These are phyloP conservation scores for Collybiopsis confluens DNA, from an alignment of 768 basidiomycete genomes.

Conservation along the genomic window DNA sequence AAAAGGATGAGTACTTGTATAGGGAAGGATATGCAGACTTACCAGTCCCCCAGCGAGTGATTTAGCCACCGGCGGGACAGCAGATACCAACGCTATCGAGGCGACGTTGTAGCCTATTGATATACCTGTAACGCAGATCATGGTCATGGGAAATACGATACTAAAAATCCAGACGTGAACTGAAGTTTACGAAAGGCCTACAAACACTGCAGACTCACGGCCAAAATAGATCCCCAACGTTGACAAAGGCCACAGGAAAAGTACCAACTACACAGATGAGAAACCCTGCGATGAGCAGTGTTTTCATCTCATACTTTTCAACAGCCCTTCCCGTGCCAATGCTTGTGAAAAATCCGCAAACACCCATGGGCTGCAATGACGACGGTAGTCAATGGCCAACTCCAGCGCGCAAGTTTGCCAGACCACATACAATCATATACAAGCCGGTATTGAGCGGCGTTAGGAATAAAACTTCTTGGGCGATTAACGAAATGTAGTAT, in stretches of 20 bases:
- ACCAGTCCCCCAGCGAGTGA: constrained; percentile 9
- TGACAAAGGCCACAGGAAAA: constrained; percentile 8
- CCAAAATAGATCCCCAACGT: constrained; percentile 6
- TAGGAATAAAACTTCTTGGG: constrained; percentile 10
- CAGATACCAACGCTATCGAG: constrained; percentile 8
- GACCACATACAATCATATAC: constrained; percentile 6
- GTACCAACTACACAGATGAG: constrained; percentile 6
- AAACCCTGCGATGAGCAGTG: constrained; percentile 5
- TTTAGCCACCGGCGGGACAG: constrained; percentile 9
- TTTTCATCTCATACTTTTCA: constrained; percentile 5
- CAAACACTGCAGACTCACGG: not conserved
- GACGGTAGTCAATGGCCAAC: not conserved
- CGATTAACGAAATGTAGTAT: constrained; percentile 9
- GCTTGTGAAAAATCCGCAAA: constrained; percentile 2
- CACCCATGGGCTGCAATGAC: constrained; percentile 4
- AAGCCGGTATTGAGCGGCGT: constrained; percentile 7
- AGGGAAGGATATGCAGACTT: too few relatives aligned
- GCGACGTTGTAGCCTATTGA: constrained; percentile 9
- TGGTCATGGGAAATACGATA: constrained; percentile 5
- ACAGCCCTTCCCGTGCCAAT: constrained; percentile 3
- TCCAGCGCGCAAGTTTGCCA: not conserved
- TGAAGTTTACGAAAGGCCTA: not conserved
- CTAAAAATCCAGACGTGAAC: not conserved
- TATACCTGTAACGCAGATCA: constrained; percentile 2
- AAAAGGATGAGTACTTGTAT: not conserved